Conservation (phyloP, 352 stramenopile genomes). For the Globisporangium lucens region DNA sequence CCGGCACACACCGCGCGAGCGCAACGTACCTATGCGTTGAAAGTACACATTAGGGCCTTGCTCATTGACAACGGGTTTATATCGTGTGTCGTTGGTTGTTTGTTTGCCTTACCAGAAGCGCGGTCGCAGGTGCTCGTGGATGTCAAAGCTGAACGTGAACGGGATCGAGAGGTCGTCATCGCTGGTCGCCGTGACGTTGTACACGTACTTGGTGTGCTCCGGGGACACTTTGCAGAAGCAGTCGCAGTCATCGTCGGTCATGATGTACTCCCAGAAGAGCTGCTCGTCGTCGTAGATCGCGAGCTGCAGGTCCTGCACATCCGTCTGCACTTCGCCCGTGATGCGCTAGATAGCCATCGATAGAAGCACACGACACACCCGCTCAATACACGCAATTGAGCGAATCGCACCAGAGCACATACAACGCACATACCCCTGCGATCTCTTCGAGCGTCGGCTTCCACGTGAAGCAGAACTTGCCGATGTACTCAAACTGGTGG, state of each 20-base stretch:
- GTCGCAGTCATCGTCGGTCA: constrained; percentile 51
- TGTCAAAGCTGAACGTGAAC: constrained; percentile 59
- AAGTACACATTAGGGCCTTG: background rate
- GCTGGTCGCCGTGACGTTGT: constrained; percentile 53
- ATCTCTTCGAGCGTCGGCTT: constrained; percentile 52
- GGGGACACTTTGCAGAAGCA: constrained; percentile 74
- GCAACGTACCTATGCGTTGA: constrained; percentile 40
- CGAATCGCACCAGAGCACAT: background rate
- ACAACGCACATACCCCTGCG: constrained; percentile 35
- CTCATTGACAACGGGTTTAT: background rate
- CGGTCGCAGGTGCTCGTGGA: constrained; percentile 60
- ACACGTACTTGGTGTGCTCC: constrained; percentile 62
- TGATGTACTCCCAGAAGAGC: constrained; percentile 80
- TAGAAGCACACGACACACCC: background rate
- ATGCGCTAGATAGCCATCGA: constrained; percentile 32
- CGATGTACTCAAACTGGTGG: constrained; percentile 73
- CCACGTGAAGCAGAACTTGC: constrained; percentile 83
- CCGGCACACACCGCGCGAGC: constrained; percentile 63
- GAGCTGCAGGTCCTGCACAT: constrained; percentile 58
- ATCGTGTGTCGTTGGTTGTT: background rate
- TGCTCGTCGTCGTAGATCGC: constrained; percentile 80
- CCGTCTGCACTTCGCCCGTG: constrained; percentile 55
- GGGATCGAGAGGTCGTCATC: constrained; percentile 34
- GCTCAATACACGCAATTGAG: background rate
- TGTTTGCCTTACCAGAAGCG: constrained; percentile 46